Conservation (phyloP, 2,329 filamentous ascomycete species). For the Neoarthrinium moseri region DNA sequence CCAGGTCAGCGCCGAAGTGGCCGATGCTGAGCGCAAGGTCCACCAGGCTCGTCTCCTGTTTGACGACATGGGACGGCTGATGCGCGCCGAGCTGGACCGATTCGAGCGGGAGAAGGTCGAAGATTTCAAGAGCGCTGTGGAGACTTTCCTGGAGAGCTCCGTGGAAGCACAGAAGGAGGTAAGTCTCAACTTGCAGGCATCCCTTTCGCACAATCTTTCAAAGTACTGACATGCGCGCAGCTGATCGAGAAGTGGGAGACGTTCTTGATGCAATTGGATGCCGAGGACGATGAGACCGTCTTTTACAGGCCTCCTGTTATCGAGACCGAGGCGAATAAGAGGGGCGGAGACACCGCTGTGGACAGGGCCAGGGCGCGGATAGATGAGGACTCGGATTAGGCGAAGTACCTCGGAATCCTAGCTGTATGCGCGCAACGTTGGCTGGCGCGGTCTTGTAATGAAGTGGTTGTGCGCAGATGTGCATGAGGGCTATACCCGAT, state of each 20-base stretch:
- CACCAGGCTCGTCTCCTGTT: slow-evolving; percentile 88
- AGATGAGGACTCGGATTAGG: slow-evolving; percentile 59
- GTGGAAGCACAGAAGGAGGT: slow-evolving; percentile 99
- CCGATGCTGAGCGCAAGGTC: slow-evolving; percentile 90
- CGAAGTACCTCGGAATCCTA: background rate
- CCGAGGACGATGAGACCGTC: slow-evolving; percentile 78
- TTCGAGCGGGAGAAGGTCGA: slow-evolving; percentile 98
- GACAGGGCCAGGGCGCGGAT: slow-evolving; percentile 59
- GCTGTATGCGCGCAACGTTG: background rate
- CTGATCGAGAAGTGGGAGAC: slow-evolving; percentile 94
- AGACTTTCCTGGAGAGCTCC: slow-evolving; percentile 95
- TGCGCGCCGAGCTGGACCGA: slow-evolving; percentile 86
- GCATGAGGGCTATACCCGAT: slow-evolving; percentile 6
- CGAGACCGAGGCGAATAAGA: slow-evolving; percentile 43
- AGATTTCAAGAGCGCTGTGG: slow-evolving; percentile 96
- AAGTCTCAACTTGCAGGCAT: slow-evolving; percentile 30
- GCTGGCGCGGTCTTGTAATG: background rate
- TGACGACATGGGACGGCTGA: slow-evolving; percentile 94
- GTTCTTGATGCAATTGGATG: slow-evolving; percentile 92
- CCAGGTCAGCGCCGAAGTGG: slow-evolving; percentile 88
- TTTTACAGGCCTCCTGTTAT: slow-evolving; percentile 66
- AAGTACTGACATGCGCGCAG: slow-evolving; percentile 32
- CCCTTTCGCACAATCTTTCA: slow-evolving; percentile 12
- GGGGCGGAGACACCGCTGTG: slow-evolving; percentile 54
- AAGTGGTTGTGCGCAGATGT: background rate